Evolutionary conservation across 1,284 basidiomycete species (phyloP), one percentile per base, ranked within the genome.

Genomic region (Violaceomyces palustris): DNA sequence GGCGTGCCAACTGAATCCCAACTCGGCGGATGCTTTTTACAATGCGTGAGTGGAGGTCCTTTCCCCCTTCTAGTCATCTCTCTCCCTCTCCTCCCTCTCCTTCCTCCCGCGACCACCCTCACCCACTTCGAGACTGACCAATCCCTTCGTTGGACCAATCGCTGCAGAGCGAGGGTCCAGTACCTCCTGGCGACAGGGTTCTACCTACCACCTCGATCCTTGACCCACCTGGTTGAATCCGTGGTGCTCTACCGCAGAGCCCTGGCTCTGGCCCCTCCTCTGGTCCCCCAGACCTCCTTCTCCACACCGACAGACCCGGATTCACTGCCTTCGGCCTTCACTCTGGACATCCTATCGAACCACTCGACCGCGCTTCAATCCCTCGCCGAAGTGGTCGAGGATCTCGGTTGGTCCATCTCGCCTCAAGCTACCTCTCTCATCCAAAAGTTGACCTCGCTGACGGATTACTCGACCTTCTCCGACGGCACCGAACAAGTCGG

Each of bases 161-260:
- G n/a, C n/a, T n/a, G n/a, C n/a, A n/a, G n/a, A n/a, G 50, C 62
- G 12, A 42, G 62, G 15, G 54, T 65, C 11, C 44, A 51, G 38
- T 65, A 45, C 30, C 25, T 65, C 27, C 49, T 65, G 10, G 60
- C 55, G 4, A 51, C 62, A 19, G 47, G 50, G 32, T 65, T 65
- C 37, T 46, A 39, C 8, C 33, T 54, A 5, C 61, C 59, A 7
- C 55, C 60, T 3, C 27, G 48, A 11, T 50, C 52, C 14, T 10
- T 63, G 4, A 23, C 35, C 12, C 10, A 27, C 3, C 34, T 63
- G 14, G 45, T 39, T 8, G 42, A 61, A 8, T 49, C 56, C 0
- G 44, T 62, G n/a, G 14, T 10, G 9, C 45, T 47, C 8, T 50
- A 39, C 35, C 17, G 25, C 12, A 15, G 51, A 32, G 52, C 61